Conservation (phyloP, 352 stramenopile species). For the Pythium guiyangense region DNA sequence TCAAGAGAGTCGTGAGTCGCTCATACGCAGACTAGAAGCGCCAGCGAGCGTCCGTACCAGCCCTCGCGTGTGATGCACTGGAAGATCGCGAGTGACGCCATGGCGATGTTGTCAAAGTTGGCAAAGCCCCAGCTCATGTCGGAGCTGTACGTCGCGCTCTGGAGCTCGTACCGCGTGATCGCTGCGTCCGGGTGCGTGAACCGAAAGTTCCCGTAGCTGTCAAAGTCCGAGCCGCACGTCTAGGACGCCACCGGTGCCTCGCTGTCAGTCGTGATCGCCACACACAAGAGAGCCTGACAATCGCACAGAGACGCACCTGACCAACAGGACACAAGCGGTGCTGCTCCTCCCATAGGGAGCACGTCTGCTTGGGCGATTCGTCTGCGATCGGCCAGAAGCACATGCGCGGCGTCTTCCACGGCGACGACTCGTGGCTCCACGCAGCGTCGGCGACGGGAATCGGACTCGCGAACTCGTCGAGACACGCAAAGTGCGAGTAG, state of each 20-base stretch:
- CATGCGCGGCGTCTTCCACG: constrained; percentile 47
- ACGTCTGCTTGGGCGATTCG: constrained; percentile 48
- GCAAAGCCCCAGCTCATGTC: constrained; percentile 85
- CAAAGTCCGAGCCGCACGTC: constrained; percentile 63
- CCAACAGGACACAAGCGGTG: constrained; percentile 36
- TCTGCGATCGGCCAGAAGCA: constrained; percentile 90
- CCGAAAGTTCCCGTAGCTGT: constrained; percentile 51
- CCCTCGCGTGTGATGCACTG: constrained; percentile 90
- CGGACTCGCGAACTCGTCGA: constrained; percentile 20
- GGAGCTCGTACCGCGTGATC: constrained; percentile 32
- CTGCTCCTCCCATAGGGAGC: constrained; percentile 34
- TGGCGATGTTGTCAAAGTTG: constrained; percentile 87
- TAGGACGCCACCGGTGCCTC: constrained; percentile 5
- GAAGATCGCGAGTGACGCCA: constrained; percentile 85
- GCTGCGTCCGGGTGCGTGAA: constrained; percentile 44
- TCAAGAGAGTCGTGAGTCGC: background rate
- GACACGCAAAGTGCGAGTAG: constrained; percentile 27
- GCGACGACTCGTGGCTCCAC: constrained; percentile 47
- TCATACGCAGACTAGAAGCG: background rate
- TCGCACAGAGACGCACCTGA: constrained; percentile 20
- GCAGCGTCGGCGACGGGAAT: constrained; percentile 28
- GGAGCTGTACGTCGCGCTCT: constrained; percentile 46
- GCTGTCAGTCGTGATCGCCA: too few relatives aligned
- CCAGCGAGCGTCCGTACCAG: constrained; percentile 46
- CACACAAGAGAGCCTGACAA: too few relatives aligned